Percentiles rank a stretch among this genome's conserved stretches.
Evolutionary conservation across 176 grass and related monocot species (phyloP).

Genomic region (Oryza australiensis): DNA sequence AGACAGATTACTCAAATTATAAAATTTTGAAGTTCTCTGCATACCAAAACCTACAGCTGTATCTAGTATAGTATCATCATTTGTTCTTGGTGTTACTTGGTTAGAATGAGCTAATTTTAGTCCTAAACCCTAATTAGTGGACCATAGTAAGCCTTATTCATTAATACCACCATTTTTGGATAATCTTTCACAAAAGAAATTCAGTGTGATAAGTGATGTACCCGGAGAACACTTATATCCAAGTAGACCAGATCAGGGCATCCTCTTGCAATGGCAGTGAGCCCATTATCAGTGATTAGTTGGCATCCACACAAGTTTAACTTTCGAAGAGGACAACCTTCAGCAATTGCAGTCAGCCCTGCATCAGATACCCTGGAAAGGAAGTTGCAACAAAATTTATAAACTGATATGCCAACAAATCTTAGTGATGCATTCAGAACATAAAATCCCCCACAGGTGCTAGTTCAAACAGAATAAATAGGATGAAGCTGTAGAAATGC

Average conservation of each 20-base stretch:
- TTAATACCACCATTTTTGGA: not conserved
- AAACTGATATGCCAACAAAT: constrained; percentile 21
- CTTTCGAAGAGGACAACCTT: constrained; percentile 64
- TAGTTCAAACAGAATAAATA: not conserved
- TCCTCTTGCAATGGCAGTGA: constrained; percentile 70
- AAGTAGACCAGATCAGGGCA: constrained; percentile 75
- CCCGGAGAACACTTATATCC: constrained; percentile 77
- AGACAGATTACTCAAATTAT: not conserved
- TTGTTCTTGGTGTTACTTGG: not conserved
- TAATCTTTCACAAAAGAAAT: not conserved
- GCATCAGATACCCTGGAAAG: constrained; percentile 68
- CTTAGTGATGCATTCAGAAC: not conserved
- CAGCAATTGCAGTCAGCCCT: constrained; percentile 64
- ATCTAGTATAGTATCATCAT: not conserved
- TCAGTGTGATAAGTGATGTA: constrained; percentile 30
- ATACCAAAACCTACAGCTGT: not conserved
- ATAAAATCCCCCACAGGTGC: too few species aligned
- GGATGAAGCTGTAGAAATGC: not conserved
- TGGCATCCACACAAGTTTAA: constrained; percentile 72
- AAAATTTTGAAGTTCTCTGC: not conserved
- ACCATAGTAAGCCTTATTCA: not conserved
- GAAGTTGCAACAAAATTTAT: constrained; percentile 3
- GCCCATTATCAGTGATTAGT: constrained; percentile 69
- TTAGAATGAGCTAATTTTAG: not conserved
- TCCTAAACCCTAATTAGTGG: not conserved